phyloP scores from a whole-genome alignment of 306 rosid species.

The Carpinus fangiana region DNA sequence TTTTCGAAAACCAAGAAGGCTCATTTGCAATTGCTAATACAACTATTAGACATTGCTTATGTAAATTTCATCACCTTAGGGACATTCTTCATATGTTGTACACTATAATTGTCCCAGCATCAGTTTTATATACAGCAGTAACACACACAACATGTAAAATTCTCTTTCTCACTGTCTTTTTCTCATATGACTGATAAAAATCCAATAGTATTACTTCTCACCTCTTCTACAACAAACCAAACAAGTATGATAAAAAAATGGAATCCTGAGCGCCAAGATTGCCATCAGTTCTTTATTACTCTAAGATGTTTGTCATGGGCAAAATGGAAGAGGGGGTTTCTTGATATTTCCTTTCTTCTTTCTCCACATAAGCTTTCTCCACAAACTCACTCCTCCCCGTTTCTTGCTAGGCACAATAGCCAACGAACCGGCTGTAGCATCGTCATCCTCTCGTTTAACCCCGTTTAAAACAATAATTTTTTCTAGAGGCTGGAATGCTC shows the following conservation, averaged over 20 bases:
- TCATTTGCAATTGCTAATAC: too few relatives aligned
- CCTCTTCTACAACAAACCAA: constrained; percentile 25
- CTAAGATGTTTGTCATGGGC: constrained; percentile 35
- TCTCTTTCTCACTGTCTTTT: constrained; percentile 8
- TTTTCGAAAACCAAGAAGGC: too few relatives aligned
- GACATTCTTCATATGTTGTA: neutral
- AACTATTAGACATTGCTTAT: neutral
- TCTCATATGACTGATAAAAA: constrained; percentile 5
- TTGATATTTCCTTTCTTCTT: constrained; percentile 57
- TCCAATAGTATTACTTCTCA: constrained; percentile 5
- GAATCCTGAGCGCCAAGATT: constrained; percentile 24
- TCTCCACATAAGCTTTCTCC: constrained; percentile 71
- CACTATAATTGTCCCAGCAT: neutral
- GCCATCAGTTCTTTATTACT: constrained; percentile 11
- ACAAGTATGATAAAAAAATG: constrained; percentile 1
- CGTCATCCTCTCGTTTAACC: constrained; percentile 34
- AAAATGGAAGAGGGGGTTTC: constrained; percentile 37
- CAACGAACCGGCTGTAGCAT: constrained; percentile 38
- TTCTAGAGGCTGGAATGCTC: constrained; percentile 32
- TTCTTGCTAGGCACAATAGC: constrained; percentile 74
- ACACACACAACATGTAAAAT: constrained; percentile 26
- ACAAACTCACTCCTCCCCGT: constrained; percentile 46
- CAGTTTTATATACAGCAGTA: constrained; percentile 30
- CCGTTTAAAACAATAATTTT: constrained; percentile 44
- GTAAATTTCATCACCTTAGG: neutral